phyloP scores from a whole-genome alignment of 2,329 filamentous ascomycete species.

The Arthrinium puccinioides region DNA sequence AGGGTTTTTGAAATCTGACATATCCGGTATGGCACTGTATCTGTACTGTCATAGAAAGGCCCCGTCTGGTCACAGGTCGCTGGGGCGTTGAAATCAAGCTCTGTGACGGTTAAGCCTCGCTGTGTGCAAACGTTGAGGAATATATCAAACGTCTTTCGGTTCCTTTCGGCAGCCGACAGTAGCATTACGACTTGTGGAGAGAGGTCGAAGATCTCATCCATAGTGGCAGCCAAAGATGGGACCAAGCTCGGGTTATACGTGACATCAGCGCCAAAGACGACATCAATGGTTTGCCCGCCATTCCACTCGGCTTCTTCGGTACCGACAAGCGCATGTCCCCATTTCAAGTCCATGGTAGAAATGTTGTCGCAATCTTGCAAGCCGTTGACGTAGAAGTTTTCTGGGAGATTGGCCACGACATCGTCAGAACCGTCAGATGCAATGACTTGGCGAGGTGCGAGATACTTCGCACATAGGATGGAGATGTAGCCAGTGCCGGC shows the following conservation, averaged over 20 bases:
- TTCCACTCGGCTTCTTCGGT: slow-evolving; percentile 50
- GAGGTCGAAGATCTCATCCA: slow-evolving; percentile 53
- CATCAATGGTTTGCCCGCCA: slow-evolving; percentile 41
- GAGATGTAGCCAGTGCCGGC: slow-evolving; percentile 72
- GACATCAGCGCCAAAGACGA: slow-evolving; percentile 70
- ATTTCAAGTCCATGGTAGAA: slow-evolving; percentile 49
- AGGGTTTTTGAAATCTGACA: too few relatives aligned
- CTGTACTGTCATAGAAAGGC: slow-evolving; percentile 56
- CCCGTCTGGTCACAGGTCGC: slow-evolving; percentile 40
- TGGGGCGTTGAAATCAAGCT: slow-evolving; percentile 34
- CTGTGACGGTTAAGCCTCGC: slow-evolving; percentile 33
- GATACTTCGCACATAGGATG: slow-evolving; percentile 63
- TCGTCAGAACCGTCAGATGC: slow-evolving; percentile 70
- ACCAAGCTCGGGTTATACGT: slow-evolving; percentile 65
- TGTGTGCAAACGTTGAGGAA: slow-evolving; percentile 54
- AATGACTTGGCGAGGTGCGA: slow-evolving; percentile 51
- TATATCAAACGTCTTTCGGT: slow-evolving; percentile 57
- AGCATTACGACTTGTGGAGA: slow-evolving; percentile 52
- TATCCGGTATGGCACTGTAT: slow-evolving; percentile 52
- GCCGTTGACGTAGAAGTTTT: slow-evolving; percentile 62
- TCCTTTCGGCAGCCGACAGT: slow-evolving; percentile 65
- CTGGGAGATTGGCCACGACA: slow-evolving; percentile 59
- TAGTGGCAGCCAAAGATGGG: slow-evolving; percentile 55
- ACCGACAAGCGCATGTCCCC: slow-evolving; percentile 54
- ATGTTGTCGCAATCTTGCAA: slow-evolving; percentile 43